These are phyloP conservation scores for Begonia fuchsioides DNA, from an alignment of 306 rosid genomes.

Conservation along the genomic window DNA sequence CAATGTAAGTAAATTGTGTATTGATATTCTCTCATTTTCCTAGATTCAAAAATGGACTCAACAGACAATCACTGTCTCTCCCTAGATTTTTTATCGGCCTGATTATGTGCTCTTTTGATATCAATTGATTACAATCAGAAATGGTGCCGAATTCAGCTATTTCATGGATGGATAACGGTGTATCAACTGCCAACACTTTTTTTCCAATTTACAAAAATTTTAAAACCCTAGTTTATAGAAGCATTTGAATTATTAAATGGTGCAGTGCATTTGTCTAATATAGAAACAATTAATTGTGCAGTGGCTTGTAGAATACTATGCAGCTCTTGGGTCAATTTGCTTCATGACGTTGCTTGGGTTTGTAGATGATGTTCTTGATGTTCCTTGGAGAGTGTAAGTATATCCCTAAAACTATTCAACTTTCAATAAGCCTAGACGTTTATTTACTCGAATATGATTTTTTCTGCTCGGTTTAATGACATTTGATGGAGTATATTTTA, in stretches of 20 bases:
- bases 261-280: background rate
- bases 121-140: too few relatives aligned
- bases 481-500: background rate
- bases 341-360: constrained; percentile 95
- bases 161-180: too few relatives aligned
- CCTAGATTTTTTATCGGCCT: too few relatives aligned
- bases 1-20: constrained; percentile 33
- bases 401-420: constrained; percentile 1
- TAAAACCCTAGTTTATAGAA: too few relatives aligned
- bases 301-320: constrained; percentile 99
- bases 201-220: too few relatives aligned
- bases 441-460: background rate
- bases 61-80: too few relatives aligned
- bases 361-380: constrained; percentile 93
- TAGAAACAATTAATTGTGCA: constrained; percentile 22
- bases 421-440: background rate
- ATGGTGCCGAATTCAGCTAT: too few relatives aligned
- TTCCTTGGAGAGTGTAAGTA: constrained; percentile 99
- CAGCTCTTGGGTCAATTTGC: constrained; percentile 81
- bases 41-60: too few relatives aligned
- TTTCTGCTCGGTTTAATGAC: constrained; percentile 5
- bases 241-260: background rate
- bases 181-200: too few relatives aligned
- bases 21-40: too few relatives aligned
- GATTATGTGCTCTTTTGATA: too few relatives aligned